phyloP scores from a whole-genome alignment of 208 protist species.

The Novymonas esmeraldas region DNA sequence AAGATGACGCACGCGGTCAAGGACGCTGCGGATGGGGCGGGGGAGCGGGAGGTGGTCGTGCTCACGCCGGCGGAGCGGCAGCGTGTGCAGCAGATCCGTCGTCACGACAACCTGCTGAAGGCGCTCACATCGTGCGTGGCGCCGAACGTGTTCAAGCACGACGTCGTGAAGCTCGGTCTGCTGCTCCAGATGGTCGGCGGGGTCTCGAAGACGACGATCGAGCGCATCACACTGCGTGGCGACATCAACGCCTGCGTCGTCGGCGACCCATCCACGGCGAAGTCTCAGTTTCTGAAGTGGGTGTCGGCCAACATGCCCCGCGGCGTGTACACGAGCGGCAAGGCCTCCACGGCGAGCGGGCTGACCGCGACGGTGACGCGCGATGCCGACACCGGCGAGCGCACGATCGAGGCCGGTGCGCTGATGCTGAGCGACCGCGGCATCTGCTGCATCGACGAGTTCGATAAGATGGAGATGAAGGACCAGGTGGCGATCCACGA shows the following conservation, averaged over 20 bases:
- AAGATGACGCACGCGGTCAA: conserved; percentile 89
- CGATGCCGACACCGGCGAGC: conserved; percentile 99
- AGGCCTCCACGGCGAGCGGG: conserved; percentile 97
- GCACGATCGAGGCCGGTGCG: conserved; percentile 99
- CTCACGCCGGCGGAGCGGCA: conserved; percentile 79
- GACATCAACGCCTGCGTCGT: conserved; percentile 99
- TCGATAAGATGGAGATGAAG: conserved; percentile 99
- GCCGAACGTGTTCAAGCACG: conserved; percentile 97
- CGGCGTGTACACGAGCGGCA: conserved; percentile 98
- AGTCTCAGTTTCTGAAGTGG: conserved; percentile 99
- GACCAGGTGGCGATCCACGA: conserved; percentile 99
- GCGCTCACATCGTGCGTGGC: conserved; percentile 90
- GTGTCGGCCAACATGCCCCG: conserved; percentile 94
- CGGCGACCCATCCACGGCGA: conserved; percentile 99
- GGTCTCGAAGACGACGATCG: conserved; percentile 97
- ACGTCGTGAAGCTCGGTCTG: conserved; percentile 98
- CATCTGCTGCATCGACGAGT: conserved; percentile 99
- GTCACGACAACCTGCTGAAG: conserved; percentile 82
- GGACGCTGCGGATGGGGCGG: conserved; percentile 52
- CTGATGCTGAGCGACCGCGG: conserved; percentile 99
- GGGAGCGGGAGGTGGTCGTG: conserved; percentile 33
- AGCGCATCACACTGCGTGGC: conserved; percentile 95
- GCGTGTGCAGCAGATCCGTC: conserved; percentile 83
- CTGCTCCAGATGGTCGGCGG: conserved; percentile 99
- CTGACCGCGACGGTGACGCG: conserved; percentile 97